Evolutionary conservation across 1,139 yeast species (phyloP).

Genomic region (Geotrichum phurueaensis): DNA sequence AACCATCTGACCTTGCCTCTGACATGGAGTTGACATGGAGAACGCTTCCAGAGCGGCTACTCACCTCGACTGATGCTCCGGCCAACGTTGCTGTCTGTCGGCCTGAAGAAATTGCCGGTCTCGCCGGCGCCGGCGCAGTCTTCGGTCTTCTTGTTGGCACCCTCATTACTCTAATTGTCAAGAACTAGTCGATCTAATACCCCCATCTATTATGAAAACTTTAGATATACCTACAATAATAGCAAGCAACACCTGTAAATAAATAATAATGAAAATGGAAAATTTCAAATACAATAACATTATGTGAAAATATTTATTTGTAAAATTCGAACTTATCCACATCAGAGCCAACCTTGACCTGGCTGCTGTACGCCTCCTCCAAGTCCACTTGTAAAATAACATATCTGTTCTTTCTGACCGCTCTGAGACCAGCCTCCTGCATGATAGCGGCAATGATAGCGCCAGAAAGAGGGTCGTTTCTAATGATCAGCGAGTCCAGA

Average conservation of each 20-base stretch:
- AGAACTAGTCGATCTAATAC: conserved; percentile 1
- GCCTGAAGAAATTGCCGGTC: conserved; percentile 16
- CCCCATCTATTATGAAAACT: not conserved
- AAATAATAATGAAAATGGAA: not conserved
- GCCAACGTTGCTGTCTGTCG: conserved; percentile 7
- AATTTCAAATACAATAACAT: not conserved
- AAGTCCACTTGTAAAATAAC: conserved; percentile 91
- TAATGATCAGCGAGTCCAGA: conserved; percentile 84
- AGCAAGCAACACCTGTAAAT: not conserved
- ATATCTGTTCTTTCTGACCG: conserved; percentile 95
- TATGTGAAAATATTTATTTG: conserved; percentile 44
- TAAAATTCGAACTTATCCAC: conserved; percentile 97
- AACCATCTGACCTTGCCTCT: not conserved
- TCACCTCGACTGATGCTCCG: conserved; percentile 10
- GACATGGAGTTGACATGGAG: conserved; percentile 8
- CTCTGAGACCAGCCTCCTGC: conserved; percentile 99
- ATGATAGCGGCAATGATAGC: conserved; percentile 97
- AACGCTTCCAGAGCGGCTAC: conserved; percentile 13
- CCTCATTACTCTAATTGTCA: conserved; percentile 10
- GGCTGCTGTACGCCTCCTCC: conserved; percentile 95
- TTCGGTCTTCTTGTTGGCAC: conserved; percentile 17
- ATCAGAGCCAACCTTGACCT: conserved; percentile 91
- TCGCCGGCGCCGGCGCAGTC: conserved; percentile 17
- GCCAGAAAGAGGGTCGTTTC: conserved; percentile 96
- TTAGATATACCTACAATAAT: not conserved